Conservation (phyloP, 2,329 filamentous ascomycete species). For the Scytalidium sp. region DNA sequence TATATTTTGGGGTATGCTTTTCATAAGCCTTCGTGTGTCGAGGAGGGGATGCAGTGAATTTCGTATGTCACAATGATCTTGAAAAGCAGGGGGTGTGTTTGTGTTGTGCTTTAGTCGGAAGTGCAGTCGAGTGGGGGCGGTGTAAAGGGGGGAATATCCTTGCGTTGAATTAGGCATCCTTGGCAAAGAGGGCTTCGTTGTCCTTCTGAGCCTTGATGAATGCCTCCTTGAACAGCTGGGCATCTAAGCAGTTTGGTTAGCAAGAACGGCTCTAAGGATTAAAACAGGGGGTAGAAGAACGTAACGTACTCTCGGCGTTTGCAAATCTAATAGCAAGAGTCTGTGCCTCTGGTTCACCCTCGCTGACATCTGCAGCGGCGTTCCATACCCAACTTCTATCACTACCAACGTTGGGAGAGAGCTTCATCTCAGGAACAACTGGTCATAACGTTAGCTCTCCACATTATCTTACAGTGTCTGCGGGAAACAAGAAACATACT, state of each 20-base stretch:
- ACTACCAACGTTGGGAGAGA: slow-evolving; percentile 94
- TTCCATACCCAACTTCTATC: slow-evolving; percentile 99
- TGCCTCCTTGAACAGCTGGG: slow-evolving; percentile 95
- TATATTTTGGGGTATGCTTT: background rate
- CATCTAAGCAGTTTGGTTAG: slow-evolving; percentile 57
- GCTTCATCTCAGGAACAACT: slow-evolving; percentile 99
- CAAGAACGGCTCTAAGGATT: slow-evolving; percentile 6
- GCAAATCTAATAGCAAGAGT: slow-evolving; percentile 96
- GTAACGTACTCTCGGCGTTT: slow-evolving; percentile 86
- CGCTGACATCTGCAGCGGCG: slow-evolving; percentile 93
- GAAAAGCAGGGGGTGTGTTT: background rate
- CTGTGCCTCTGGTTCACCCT: slow-evolving; percentile 94
- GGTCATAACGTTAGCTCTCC: slow-evolving; percentile 14
- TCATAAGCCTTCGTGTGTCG: background rate
- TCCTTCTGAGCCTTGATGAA: slow-evolving; percentile 97
- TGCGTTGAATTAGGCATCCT: slow-evolving; percentile 31
- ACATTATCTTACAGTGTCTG: background rate
- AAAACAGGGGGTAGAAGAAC: background rate
- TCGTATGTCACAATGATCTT: background rate
- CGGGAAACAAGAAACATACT: slow-evolving; percentile 56
- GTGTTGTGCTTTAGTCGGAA: background rate
- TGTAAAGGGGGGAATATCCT: background rate
- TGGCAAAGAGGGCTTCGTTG: slow-evolving; percentile 81
- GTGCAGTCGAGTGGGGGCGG: background rate
- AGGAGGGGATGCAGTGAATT: background rate